phyloP scores from a whole-genome alignment of 176 grass and related monocot species.

The Eleusine indica region DNA sequence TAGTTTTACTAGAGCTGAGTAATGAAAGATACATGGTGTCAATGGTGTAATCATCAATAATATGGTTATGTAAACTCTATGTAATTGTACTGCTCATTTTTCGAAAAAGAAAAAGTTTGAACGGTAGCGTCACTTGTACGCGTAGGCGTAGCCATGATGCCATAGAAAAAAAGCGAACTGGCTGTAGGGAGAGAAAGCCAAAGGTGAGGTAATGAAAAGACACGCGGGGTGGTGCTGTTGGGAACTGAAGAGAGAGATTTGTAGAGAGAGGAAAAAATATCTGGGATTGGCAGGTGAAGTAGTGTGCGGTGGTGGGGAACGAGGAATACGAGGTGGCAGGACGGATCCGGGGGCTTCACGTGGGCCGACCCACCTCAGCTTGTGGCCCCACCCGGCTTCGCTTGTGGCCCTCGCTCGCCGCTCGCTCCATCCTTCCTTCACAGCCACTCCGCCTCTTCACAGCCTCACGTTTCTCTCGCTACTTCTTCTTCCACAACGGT shows the following conservation, averaged over 20 bases:
- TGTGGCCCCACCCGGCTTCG: background rate
- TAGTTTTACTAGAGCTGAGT: no score
- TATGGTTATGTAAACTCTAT: no score
- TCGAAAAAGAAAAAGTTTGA: background rate
- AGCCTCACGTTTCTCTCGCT: conserved; percentile 7
- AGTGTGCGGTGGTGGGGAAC: background rate
- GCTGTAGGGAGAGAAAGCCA: background rate
- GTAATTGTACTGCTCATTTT: no score
- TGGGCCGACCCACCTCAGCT: conserved; percentile 23
- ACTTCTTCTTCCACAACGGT: no score
- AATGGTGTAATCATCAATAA: no score
- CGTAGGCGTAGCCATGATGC: background rate
- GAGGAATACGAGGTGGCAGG: conserved; percentile 42
- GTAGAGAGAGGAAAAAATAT: background rate
- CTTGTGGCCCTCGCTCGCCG: conserved; percentile 38
- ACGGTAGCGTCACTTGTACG: background rate
- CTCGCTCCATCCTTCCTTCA: background rate
- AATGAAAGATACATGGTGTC: no score
- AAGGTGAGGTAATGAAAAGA: background rate
- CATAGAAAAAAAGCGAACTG: background rate
- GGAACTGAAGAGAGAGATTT: background rate
- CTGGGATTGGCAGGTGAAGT: background rate
- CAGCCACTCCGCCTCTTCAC: background rate
- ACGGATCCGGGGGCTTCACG: conserved; percentile 14
- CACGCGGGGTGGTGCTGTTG: background rate